phyloP scores from a whole-genome alignment of 768 basidiomycete genomes.

The Boletus reticuloceps region DNA sequence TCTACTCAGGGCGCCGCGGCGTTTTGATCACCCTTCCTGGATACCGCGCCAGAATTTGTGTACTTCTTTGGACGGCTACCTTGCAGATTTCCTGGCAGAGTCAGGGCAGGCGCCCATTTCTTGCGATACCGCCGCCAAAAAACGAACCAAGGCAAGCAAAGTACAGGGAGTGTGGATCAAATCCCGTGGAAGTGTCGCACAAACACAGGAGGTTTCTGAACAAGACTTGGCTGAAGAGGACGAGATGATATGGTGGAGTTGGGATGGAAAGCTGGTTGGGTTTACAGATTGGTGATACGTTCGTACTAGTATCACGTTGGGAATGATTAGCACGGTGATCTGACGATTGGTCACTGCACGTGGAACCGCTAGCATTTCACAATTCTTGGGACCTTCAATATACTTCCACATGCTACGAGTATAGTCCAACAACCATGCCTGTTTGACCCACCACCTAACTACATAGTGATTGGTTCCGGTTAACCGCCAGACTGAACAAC shows the following conservation, averaged over 20 bases:
- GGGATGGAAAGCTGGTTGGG: slow-evolving; percentile 47
- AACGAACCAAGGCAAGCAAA: slow-evolving; percentile 26
- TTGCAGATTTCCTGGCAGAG: slow-evolving; percentile 35
- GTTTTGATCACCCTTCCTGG: slow-evolving; percentile 48
- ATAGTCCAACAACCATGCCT: too few species aligned
- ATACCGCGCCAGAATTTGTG: slow-evolving; percentile 43
- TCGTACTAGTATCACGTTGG: slow-evolving; percentile 31
- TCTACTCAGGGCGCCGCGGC: slow-evolving; percentile 45
- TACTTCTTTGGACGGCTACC: slow-evolving; percentile 34
- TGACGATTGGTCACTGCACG: too few species aligned
- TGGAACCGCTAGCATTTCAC: too few species aligned
- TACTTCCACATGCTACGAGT: too few species aligned
- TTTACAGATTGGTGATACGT: slow-evolving; percentile 44
- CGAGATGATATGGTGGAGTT: slow-evolving; percentile 53
- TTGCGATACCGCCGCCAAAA: slow-evolving; percentile 20
- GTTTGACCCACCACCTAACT: too few species aligned
- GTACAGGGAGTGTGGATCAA: slow-evolving; percentile 45
- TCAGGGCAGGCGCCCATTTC: slow-evolving; percentile 9
- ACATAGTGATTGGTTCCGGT: too few species aligned
- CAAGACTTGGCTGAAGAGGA: slow-evolving; percentile 36
- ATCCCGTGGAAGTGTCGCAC: slow-evolving; percentile 11
- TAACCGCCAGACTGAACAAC: too few species aligned
- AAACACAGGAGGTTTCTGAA: not conserved
- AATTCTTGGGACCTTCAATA: too few species aligned
- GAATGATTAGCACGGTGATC: too few species aligned